phyloP scores from a whole-genome alignment of 192 early-diverging fungal genomes.

The Entophlyctis helioformis region DNA sequence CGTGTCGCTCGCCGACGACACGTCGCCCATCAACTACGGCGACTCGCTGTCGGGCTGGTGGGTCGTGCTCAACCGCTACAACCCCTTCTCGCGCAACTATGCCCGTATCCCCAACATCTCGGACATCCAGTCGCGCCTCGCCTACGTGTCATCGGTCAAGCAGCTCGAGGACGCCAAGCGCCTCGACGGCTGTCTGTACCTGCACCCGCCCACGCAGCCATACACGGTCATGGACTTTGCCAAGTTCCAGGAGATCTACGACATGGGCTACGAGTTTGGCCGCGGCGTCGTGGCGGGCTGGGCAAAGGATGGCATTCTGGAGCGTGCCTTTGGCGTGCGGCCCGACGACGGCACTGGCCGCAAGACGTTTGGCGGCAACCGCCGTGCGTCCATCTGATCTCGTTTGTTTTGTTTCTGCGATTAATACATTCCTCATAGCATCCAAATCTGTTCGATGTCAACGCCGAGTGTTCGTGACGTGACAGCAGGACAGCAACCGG shows the following conservation, averaged over 20 bases:
- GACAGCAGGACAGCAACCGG: too few species aligned
- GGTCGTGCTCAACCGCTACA: constrained; percentile 64
- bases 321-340: constrained; percentile 32
- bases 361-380: constrained; percentile 2
- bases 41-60: constrained; percentile 90
- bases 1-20: constrained; percentile 87
- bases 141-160: constrained; percentile 77
- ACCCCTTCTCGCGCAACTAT: constrained; percentile 55
- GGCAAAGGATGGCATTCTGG: constrained; percentile 59
- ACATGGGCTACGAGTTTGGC: constrained; percentile 77
- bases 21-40: constrained; percentile 79
- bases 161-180: constrained; percentile 83
- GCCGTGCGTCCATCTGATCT: constrained; percentile 13
- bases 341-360: neutral
- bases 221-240: constrained; percentile 88
- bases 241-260: constrained; percentile 75
- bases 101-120: constrained; percentile 77
- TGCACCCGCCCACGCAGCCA: constrained; percentile 75
- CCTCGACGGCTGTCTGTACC: constrained; percentile 62
- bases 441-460: too few species aligned
- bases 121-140: constrained; percentile 87
- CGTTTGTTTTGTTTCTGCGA: too few species aligned
- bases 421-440: too few species aligned
- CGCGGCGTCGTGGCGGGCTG: constrained; percentile 67
- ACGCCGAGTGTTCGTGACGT: too few species aligned